Evolutionary conservation across 75 land plant genomes (phyloP), one percentile per base, ranked within the genome.

Genomic region (Cupressus sempervirens): DNA sequence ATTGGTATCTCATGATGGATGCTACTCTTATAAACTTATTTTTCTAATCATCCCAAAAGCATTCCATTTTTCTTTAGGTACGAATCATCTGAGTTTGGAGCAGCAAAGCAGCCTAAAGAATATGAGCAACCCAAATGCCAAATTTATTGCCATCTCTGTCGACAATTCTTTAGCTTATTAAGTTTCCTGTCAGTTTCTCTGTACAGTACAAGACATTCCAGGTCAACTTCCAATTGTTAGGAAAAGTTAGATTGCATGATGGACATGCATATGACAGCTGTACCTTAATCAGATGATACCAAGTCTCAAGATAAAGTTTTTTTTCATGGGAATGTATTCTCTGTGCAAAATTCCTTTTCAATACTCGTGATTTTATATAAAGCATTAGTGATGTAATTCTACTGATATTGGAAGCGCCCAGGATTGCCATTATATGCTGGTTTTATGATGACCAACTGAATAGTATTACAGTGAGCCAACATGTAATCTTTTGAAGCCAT

Each of bases 1-100:
- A 70, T 23, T 70, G 35, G 10, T 70, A 70, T 70, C 32, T 29
- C 35, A 70, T 70, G 35, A 70, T 70, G 9, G 35, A 70, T 70
- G 32, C 32, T 70, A 70, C 36, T 70, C 74, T 32, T 32, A n/a
- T n/a, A 23, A 23, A 62, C 6, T 23, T 62, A 8, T 13, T 12
- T 70, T 30, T 70, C 74, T 70, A 70, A 70, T 70, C 35, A 70
- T 70, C 11, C 35, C 74, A 29, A 32, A 29, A 70, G 74, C 74
- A 70, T 70, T 30, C 74, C 74, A 70, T 70, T 70, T 70, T 70
- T 7, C 74, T 30, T 70, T 70, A 70, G 74, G 74, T 70, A 35
- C 14, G 15, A 30, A 32, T 70, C 74, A 30, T 70, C 74, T 30
- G 35, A 32, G 1, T 70, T 70, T 9, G 74, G 74, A 70, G 74